Percentiles rank a stretch among this genome's conserved stretches.
Conservation (phyloP, 495 filamentous ascomycete genomes). For the Penicillium cinerascens region DNA sequence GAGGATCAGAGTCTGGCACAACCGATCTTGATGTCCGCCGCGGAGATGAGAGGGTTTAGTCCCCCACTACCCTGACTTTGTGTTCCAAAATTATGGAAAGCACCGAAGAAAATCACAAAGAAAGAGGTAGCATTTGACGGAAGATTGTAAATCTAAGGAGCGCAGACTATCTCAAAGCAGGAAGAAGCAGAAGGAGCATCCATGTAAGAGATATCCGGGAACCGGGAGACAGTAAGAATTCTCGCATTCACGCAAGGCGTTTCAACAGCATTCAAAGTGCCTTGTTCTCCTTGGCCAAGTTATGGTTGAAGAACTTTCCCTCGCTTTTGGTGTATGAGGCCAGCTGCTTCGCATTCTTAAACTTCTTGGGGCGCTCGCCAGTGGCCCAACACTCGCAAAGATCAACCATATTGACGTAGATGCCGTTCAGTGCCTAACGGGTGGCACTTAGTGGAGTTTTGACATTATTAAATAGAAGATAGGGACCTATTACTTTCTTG, state of each 20-base stretch:
- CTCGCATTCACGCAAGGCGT: conserved; percentile 6
- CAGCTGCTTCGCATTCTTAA: conserved; percentile 29
- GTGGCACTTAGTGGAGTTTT: not conserved
- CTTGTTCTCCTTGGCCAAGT: conserved; percentile 35
- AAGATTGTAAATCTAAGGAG: not conserved
- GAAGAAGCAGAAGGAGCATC: too few relatives aligned
- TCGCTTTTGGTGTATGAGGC: conserved; percentile 32
- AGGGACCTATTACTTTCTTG: conserved; percentile 29
- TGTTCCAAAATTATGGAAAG: too few relatives aligned
- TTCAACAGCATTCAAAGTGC: conserved; percentile 41
- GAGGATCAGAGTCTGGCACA: too few relatives aligned
- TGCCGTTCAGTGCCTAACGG: conserved; percentile 22
- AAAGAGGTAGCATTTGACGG: not conserved
- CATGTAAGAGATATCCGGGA: too few relatives aligned
- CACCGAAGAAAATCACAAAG: too few relatives aligned
- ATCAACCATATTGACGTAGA: conserved; percentile 52
- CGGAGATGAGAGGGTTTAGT: too few relatives aligned
- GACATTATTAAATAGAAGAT: not conserved
- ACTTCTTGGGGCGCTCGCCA: conserved; percentile 24
- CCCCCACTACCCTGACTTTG: too few relatives aligned
- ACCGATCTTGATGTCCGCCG: too few relatives aligned
- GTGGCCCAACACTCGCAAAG: conserved; percentile 43
- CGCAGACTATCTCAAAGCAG: too few relatives aligned
- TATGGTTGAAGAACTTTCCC: conserved; percentile 31
- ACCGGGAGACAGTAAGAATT: not conserved